Percentiles rank a stretch among this genome's conserved stretches.
phyloP scores from a whole-genome alignment of 345 rosid genomes.

The Corchorus capsularis region DNA sequence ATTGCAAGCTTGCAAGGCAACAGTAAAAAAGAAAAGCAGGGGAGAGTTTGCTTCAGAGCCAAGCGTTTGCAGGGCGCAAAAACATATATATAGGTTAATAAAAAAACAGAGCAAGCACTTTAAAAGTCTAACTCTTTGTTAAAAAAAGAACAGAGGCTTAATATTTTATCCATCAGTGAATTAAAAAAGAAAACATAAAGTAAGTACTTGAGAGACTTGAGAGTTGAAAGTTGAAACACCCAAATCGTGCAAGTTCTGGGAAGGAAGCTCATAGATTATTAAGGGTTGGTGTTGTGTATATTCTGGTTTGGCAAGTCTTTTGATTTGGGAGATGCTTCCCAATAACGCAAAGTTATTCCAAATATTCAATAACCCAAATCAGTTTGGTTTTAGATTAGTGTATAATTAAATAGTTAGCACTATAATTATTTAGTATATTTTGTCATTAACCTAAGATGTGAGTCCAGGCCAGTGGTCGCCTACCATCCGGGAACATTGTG shows the following conservation, averaged over 20 bases:
- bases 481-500: neutral
- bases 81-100: too few species aligned
- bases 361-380: neutral
- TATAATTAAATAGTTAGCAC: neutral
- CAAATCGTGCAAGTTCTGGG: neutral
- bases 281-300: neutral
- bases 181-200: too few species aligned
- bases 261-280: neutral
- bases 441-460: neutral
- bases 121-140: too few species aligned
- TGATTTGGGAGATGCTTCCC: neutral
- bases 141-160: too few species aligned
- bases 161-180: too few species aligned
- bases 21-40: too few species aligned
- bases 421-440: neutral
- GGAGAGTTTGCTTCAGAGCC: too few species aligned
- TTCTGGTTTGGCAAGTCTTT: neutral
- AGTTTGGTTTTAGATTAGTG: too few species aligned
- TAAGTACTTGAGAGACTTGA: neutral
- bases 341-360: slow-evolving; percentile 7
- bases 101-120: too few species aligned
- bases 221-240: neutral
- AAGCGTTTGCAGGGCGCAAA: too few species aligned
- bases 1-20: too few species aligned
- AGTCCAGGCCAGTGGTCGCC: neutral